Evolutionary conservation across 441 rosid genomes (phyloP).

Genomic region (Macaranga tanarius): DNA sequence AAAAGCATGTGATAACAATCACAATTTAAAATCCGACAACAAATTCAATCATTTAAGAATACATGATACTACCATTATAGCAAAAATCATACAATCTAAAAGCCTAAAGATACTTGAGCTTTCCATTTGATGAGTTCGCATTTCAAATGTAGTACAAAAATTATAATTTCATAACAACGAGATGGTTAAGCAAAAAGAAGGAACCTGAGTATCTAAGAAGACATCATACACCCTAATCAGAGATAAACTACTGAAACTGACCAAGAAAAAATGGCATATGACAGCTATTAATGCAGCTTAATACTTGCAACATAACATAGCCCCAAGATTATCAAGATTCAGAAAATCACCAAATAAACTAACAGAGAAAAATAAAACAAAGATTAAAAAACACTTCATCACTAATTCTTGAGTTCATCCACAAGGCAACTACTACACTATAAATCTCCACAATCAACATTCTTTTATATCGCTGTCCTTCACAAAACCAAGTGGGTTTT

Average conservation of each 20-base stretch:
- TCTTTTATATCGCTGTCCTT: no score
- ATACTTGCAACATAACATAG: no score
- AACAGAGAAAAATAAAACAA: neutral
- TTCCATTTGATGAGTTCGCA: no score
- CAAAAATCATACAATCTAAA: neutral
- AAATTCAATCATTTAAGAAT: neutral
- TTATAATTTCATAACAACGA: neutral
- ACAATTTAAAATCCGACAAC: neutral
- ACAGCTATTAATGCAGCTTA: no score
- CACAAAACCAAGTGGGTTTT: no score
- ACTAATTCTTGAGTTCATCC: neutral
- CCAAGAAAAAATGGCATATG: no score
- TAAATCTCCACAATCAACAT: no score
- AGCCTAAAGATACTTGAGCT: neutral
- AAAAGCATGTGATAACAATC: neutral
- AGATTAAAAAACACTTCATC: neutral
- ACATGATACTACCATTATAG: neutral
- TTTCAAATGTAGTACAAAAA: neutral
- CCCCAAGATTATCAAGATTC: no score
- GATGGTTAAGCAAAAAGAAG: no score
- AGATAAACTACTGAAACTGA: no score
- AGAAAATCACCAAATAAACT: neutral
- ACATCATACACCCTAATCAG: no score
- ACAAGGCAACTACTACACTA: neutral
- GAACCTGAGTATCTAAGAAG: no score